Base-by-base conservation (phyloP, 106 monocot genomes). In the Amphibolis antarctica region DNA sequence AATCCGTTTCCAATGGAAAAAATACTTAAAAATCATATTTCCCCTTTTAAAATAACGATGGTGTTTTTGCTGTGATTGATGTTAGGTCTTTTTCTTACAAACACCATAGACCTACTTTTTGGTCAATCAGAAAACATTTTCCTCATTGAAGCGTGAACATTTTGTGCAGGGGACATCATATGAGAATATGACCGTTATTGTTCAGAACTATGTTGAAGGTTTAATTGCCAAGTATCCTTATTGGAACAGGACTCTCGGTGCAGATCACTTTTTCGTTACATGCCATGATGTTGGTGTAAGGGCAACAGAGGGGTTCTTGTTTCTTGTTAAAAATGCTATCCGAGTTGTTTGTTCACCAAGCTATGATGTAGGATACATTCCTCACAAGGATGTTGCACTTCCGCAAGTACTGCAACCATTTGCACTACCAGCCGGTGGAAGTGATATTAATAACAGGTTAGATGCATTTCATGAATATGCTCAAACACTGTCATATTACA, bases 221-320 rank as follows among this genome's bases (percentile, higher is more conserved):
- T 82, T 96, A 80, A 90, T 87, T 44, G 76, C 44, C 17, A 96
- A 96, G 71, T 96, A 96, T 60, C 90, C 96, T 74, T 96, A 84
- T 56, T 96, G 96, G 90, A 96, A 96, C 68, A 86, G 96, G 55
- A 90, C 96, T 22, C 51, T 86, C 59, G 96, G 96, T 61, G 76
- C 86, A 22, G 90, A 96, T 77, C 90, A 96, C 65, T 82, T 90
- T 72, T 80, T 96, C 53, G 96, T 96, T 20, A 90, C 96, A 24
- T 96, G 90, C 46, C 96, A 96, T 78, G 96, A 96, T 81, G 96
- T 96, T 55, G 90, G 96, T 44, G 96, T 96, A 28, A 81, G 96
- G 52, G 96, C 96, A 59, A 86, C 86, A 46, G 96, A 96, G 68
- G 96, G 96, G 49, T 74, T 86, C 24, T 69, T 70, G 18, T 73